A percentile compares a stretch with the other conserved stretches of the same genome.
Conservation (phyloP, 306 rosid genomes). For the Benincasa hispida region DNA sequence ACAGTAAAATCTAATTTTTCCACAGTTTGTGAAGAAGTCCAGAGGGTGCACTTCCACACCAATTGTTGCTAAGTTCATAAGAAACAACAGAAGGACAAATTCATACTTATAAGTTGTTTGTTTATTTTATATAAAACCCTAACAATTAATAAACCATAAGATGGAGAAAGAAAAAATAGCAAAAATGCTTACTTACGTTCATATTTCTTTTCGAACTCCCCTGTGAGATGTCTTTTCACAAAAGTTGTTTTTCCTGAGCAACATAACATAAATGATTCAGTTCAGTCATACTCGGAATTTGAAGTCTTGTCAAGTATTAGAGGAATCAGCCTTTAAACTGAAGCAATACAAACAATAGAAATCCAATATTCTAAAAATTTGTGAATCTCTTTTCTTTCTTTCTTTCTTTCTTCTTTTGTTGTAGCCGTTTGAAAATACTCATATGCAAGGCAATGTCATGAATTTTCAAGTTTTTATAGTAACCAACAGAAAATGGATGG, state of each 20-base stretch:
- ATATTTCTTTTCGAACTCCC: slow-evolving; percentile 78
- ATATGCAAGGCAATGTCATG: neutral
- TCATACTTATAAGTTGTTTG: neutral
- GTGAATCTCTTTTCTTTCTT: no score
- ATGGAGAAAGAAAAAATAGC: neutral
- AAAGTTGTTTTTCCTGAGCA: slow-evolving; percentile 67
- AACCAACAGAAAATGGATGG: neutral
- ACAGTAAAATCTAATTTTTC: slow-evolving; percentile 60
- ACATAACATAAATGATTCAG: neutral
- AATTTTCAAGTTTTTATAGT: no score
- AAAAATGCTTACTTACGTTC: slow-evolving; percentile 34
- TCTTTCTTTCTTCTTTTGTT: neutral
- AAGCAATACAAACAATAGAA: neutral
- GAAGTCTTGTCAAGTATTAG: neutral
- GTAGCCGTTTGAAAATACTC: neutral
- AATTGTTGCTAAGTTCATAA: slow-evolving; percentile 33
- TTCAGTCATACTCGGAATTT: neutral
- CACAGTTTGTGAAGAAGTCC: slow-evolving; percentile 59
- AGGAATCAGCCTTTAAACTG: neutral
- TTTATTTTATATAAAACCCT: neutral
- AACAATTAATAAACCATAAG: neutral
- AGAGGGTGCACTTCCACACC: slow-evolving; percentile 80
- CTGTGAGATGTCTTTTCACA: slow-evolving; percentile 64
- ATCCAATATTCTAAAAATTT: neutral
- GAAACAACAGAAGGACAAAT: neutral